These are phyloP conservation scores for Solanum etuberosum DNA, from an alignment of 257 asterid species.

Conservation along the genomic window DNA sequence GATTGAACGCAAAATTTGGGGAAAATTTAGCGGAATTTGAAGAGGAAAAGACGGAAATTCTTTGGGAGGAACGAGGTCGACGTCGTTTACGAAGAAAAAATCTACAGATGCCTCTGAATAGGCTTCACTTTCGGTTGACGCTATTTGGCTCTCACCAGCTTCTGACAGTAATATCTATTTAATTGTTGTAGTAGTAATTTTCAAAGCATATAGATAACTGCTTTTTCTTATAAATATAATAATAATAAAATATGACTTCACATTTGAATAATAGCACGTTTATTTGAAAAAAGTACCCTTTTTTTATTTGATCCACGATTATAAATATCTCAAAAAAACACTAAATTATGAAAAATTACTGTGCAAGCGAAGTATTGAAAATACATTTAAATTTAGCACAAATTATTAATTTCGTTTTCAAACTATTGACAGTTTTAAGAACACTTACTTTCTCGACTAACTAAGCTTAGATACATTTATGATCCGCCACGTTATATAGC, in stretches of 20 bases:
- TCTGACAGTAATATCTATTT: neutral
- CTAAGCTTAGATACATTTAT: accelerated
- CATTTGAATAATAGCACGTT: too few species aligned
- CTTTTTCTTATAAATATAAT: neutral
- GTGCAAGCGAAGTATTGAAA: too few species aligned
- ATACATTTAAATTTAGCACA: too few species aligned
- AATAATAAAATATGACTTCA: too few species aligned
- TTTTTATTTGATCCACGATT: too few species aligned
- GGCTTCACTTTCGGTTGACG: neutral
- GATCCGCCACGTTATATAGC: accelerated
- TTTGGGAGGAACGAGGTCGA: neutral
- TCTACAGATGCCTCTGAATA: neutral
- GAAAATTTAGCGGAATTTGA: neutral
- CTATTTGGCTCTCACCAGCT: neutral
- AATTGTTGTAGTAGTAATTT: neutral
- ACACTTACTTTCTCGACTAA: accelerated
- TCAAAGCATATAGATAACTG: neutral
- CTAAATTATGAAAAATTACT: too few species aligned
- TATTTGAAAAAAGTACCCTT: too few species aligned
- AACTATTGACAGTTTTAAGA: too few species aligned
- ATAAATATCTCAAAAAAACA: too few species aligned
- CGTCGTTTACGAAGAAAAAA: neutral
- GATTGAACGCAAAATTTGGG: neutral
- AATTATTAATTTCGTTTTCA: too few species aligned
- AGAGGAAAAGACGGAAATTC: neutral